Evolutionary conservation across 352 stramenopile genomes (phyloP).

Genomic region (Phytophthora europaea): DNA sequence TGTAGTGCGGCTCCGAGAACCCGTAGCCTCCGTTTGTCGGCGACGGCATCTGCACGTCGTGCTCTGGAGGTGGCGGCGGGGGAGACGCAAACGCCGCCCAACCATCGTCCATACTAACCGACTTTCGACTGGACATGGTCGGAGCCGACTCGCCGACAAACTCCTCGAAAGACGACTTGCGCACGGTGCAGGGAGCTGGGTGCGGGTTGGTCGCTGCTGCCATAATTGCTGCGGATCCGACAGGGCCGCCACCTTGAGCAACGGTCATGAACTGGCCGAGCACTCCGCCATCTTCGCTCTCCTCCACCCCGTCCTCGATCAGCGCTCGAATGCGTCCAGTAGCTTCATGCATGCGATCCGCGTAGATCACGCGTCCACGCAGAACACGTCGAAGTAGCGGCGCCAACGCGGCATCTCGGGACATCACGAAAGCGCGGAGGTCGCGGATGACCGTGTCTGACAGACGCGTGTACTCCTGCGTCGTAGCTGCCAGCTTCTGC

Average conservation of each 20-base stretch:
- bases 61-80: conserved; percentile 20
- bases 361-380: conserved; percentile 75
- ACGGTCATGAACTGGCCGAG: conserved; percentile 59
- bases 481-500: conserved; percentile 77
- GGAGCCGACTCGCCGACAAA: conserved; percentile 62
- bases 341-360: conserved; percentile 59
- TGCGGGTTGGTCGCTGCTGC: conserved; percentile 13
- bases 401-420: conserved; percentile 66
- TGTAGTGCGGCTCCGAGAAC: conserved; percentile 31
- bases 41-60: conserved; percentile 33
- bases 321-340: conserved; percentile 64
- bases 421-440: conserved; percentile 69
- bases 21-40: conserved; percentile 21
- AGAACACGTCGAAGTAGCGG: conserved; percentile 75
- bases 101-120: conserved; percentile 12
- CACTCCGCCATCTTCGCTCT: conserved; percentile 46
- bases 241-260: conserved; percentile 30
- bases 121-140: conserved; percentile 22
- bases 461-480: conserved; percentile 71
- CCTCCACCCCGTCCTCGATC: conserved; percentile 47
- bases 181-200: conserved; percentile 37
- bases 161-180: conserved; percentile 69
- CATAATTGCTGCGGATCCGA: conserved; percentile 26
- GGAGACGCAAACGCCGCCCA: conserved; percentile 28
- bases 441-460: conserved; percentile 71